Conservation (phyloP, 2,329 filamentous ascomycete genomes). For the Calonectria pseudoturangicola region DNA sequence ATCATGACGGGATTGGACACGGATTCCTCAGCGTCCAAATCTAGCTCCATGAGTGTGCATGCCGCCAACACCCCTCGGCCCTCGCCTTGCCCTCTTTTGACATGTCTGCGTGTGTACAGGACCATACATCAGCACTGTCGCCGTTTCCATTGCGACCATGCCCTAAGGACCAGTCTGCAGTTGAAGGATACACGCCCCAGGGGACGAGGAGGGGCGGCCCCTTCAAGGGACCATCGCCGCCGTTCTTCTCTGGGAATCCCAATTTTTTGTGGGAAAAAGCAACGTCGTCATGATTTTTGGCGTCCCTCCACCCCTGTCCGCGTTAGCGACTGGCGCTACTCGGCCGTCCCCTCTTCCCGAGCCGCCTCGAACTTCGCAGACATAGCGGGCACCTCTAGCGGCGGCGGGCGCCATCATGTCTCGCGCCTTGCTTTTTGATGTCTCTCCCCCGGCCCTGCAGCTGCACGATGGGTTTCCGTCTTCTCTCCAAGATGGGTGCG, state of each 20-base stretch:
- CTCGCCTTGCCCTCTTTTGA: constrained; percentile 29
- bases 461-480: constrained; percentile 49
- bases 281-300: constrained; percentile 39
- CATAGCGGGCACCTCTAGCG: constrained; percentile 21
- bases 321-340: constrained; percentile 47
- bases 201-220: not conserved
- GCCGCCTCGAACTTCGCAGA: constrained; percentile 47
- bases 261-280: constrained; percentile 50
- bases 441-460: constrained; percentile 44
- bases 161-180: constrained; percentile 48
- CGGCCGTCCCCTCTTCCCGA: constrained; percentile 47
- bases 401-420: constrained; percentile 33
- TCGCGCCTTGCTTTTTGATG: constrained; percentile 37
- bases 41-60: constrained; percentile 38
- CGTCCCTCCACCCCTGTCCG: constrained; percentile 39
- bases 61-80: constrained; percentile 46
- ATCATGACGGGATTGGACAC: constrained; percentile 43
- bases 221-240: constrained; percentile 23
- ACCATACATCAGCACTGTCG: constrained; percentile 41
- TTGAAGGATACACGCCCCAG: constrained; percentile 40
- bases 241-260: constrained; percentile 38
- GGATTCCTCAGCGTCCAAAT: constrained; percentile 44
- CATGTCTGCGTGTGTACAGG: constrained; percentile 25
- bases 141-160: constrained; percentile 47
- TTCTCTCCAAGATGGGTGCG: constrained; percentile 41